phyloP scores from a whole-genome alignment of 2,329 filamentous ascomycete species.

The Fusarium sp. region DNA sequence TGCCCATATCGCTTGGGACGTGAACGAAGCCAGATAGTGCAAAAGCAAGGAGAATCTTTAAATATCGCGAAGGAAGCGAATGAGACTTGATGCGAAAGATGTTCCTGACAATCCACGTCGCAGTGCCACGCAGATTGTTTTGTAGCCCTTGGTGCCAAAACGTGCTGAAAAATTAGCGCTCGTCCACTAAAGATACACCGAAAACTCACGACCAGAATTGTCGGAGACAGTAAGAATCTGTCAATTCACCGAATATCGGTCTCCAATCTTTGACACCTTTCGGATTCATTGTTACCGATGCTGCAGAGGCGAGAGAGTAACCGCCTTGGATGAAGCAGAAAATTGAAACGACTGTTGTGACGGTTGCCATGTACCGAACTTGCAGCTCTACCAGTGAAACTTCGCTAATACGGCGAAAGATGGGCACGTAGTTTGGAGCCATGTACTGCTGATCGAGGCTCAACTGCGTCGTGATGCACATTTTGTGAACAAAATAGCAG shows the following conservation, averaged over 20 bases:
- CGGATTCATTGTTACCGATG: constrained; percentile 15
- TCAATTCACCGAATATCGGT: constrained; percentile 27
- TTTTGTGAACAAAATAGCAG: constrained; percentile 21
- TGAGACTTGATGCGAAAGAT: constrained; percentile 22
- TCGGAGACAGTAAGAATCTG: constrained; percentile 26
- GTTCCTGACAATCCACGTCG: constrained; percentile 32
- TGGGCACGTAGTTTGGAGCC: constrained; percentile 9
- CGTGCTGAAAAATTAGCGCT: constrained; percentile 5
- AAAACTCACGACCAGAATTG: constrained; percentile 34
- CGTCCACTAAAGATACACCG: background rate
- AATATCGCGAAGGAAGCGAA: constrained; percentile 11
- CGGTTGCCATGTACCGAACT: constrained; percentile 31
- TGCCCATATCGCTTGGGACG: constrained; percentile 32
- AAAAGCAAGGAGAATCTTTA: constrained; percentile 32
- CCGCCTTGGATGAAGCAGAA: constrained; percentile 37
- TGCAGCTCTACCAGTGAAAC: constrained; percentile 15
- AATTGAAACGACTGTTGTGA: constrained; percentile 32
- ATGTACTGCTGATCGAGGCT: constrained; percentile 25
- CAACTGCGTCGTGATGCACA: constrained; percentile 31
- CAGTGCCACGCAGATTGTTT: constrained; percentile 27
- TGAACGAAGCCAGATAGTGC: constrained; percentile 27
- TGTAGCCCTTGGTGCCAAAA: constrained; percentile 37
- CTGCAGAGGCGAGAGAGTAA: constrained; percentile 24
- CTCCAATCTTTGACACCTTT: constrained; percentile 30
- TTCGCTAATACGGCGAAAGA: constrained; percentile 25